Evolutionary conservation across 192 early-diverging fungal genomes (phyloP).

Genomic region (Phycomyces nitens): DNA sequence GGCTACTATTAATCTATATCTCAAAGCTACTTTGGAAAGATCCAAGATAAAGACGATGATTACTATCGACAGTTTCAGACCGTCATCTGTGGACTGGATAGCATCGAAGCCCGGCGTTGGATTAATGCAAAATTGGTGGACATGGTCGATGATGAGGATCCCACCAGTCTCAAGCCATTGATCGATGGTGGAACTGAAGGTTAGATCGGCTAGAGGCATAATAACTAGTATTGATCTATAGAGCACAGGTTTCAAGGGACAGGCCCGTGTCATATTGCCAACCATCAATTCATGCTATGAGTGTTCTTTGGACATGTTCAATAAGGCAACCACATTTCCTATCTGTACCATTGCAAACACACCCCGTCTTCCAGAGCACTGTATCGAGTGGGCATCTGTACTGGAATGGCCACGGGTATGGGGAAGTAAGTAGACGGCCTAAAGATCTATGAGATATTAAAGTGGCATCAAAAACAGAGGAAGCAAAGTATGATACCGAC

Average conservation of each 20-base stretch:
- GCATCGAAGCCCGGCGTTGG: slow-evolving; percentile 94
- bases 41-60: slow-evolving; percentile 94
- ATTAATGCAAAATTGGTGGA: slow-evolving; percentile 87
- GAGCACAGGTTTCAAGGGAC: slow-evolving; percentile 88
- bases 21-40: slow-evolving; percentile 73
- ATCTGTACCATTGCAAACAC: slow-evolving; percentile 99
- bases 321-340: slow-evolving; percentile 84
- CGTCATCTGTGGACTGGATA: slow-evolving; percentile 92
- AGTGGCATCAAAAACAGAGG: no score
- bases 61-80: slow-evolving; percentile 87
- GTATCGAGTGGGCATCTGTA: slow-evolving; percentile 94
- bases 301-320: slow-evolving; percentile 91
- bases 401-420: slow-evolving; percentile 87
- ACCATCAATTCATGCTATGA: slow-evolving; percentile 88
- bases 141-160: slow-evolving; percentile 73
- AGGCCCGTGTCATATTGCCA: slow-evolving; percentile 89
- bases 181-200: slow-evolving; percentile 96
- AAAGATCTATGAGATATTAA: neutral
- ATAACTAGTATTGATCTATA: neutral
- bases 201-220: slow-evolving; percentile 7
- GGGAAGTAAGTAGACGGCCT: neutral
- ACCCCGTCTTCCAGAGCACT: slow-evolving; percentile 95
- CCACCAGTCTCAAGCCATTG: slow-evolving; percentile 76
- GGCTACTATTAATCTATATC: neutral
- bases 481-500: slow-evolving; percentile 72